Conservation (phyloP, 495 filamentous ascomycete species). For the Rostrohypoxylon terebratum region DNA sequence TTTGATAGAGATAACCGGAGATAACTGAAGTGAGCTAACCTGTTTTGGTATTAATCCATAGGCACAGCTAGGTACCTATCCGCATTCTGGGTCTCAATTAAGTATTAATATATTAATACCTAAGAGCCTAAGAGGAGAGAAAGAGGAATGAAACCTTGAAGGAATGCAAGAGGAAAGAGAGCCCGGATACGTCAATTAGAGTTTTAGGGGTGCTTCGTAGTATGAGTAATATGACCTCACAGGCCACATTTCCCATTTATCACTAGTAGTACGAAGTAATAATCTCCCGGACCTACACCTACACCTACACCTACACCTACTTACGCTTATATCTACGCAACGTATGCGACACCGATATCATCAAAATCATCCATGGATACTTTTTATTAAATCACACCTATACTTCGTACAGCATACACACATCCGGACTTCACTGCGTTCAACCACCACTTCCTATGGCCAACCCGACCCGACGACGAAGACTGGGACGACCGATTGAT, state of each 20-base stretch:
- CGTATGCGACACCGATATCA: constrained; percentile 28
- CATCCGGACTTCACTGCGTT: neutral
- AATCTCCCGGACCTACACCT: neutral
- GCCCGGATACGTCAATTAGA: constrained; percentile 10
- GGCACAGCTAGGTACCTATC: too few species aligned
- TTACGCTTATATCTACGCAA: neutral
- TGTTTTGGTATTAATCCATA: neutral
- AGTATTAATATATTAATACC: too few species aligned
- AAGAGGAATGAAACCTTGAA: neutral
- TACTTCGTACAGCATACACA: too few species aligned
- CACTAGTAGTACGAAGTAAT: too few species aligned
- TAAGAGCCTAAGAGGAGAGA: neutral
- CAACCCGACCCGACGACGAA: constrained; percentile 28
- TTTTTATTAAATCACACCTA: neutral
- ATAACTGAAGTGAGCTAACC: neutral
- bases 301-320: neutral
- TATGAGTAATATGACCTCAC: constrained; percentile 48
- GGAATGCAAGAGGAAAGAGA: too few species aligned
- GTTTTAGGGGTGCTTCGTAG: constrained; percentile 29
- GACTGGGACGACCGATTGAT: constrained; percentile 17
- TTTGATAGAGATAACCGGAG: neutral
- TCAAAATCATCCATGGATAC: neutral
- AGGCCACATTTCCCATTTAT: constrained; percentile 30
- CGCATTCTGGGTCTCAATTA: too few species aligned
- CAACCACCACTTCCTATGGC: constrained; percentile 31